phyloP scores from a whole-genome alignment of 164 flowering plant genomes.

The Cinnamomum chago region DNA sequence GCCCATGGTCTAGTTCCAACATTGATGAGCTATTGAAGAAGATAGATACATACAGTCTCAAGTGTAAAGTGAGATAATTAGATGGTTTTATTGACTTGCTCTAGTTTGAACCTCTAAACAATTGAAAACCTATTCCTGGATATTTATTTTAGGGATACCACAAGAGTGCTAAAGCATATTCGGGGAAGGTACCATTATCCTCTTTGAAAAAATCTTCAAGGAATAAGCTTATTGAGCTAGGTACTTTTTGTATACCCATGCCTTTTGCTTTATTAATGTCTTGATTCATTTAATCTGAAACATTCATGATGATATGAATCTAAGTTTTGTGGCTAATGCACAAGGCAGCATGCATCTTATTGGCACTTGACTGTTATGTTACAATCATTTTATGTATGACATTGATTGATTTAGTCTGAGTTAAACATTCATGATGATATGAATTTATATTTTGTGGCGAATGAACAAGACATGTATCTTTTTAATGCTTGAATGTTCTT shows the following conservation, averaged over 20 bases:
- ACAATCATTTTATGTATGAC: not conserved
- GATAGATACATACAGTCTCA: constrained; percentile 40
- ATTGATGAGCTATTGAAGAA: constrained; percentile 41
- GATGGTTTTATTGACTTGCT: not conserved
- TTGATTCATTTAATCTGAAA: not conserved
- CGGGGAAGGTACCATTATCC: constrained; percentile 56
- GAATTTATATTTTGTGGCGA: not conserved
- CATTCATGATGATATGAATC: not conserved
- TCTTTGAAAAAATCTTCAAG: constrained; percentile 54
- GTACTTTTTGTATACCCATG: constrained; percentile 27
- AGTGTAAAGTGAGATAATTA: constrained; percentile 56
- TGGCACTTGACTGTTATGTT: not conserved
- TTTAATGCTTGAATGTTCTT: too few species aligned
- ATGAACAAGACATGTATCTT: too few species aligned
- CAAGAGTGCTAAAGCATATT: constrained; percentile 43
- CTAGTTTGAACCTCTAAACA: not conserved
- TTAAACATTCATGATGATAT: not conserved
- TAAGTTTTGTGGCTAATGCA: not conserved
- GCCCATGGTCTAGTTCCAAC: constrained; percentile 77
- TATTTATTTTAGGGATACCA: constrained; percentile 68
- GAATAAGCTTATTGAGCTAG: constrained; percentile 74
- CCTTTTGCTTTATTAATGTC: not conserved
- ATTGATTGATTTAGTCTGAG: not conserved
- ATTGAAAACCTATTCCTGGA: not conserved
- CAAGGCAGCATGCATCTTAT: not conserved